Evolutionary conservation across 2,329 filamentous ascomycete genomes (phyloP), one percentile per base, ranked within the genome.

Genomic region (Sordariomycetes sp.): DNA sequence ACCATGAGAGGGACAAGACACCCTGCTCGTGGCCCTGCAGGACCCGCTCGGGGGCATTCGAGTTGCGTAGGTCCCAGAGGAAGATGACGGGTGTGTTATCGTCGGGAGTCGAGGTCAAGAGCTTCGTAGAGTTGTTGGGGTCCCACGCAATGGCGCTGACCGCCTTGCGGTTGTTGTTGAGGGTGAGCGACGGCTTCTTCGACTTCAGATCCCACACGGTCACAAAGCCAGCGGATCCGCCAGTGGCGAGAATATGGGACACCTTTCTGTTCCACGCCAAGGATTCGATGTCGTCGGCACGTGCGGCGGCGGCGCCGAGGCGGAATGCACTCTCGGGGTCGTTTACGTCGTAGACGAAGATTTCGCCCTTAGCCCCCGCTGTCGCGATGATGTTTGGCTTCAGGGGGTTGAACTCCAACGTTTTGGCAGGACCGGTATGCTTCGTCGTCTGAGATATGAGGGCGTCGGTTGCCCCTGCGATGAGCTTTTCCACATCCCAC

Each of bases 221-320:
- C 39, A 97, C 91, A 66, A 97, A 95, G 4, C 94, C 94, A 54
- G 90, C 91, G 61, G 84, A 87, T 67, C 91, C 92, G 62, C 94
- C 94, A 10, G 92, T 97, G 20, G 92, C 94, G 63, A 99, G 75
- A 68, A 99, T 99, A 68, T 99, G 92, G 15, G 92, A 84, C 50
- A 97, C 92, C 74, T 95, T 97, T 68, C 90, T 91, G 73, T 99
- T 99, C 95, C 95, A 99, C 64, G 96, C 92, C 60, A 99, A 78
- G 63, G 91, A 95, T 66, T 97, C 94, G 62, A 97, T 89, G 65
- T 99, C 94, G 66, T 97, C 92, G 45, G 90, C 88, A 67, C 92
- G 87, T 61, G 90, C 91, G 50, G 89, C 89, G 42, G 87, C 81
- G 62, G 89, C 95, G 60, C 94, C 94, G 35, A 99, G 77, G 61